A percentile compares a stretch with the other conserved stretches of the same genome.
Evolutionary conservation across 441 rosid species (phyloP).

Genomic region (Raphanus hybrid): DNA sequence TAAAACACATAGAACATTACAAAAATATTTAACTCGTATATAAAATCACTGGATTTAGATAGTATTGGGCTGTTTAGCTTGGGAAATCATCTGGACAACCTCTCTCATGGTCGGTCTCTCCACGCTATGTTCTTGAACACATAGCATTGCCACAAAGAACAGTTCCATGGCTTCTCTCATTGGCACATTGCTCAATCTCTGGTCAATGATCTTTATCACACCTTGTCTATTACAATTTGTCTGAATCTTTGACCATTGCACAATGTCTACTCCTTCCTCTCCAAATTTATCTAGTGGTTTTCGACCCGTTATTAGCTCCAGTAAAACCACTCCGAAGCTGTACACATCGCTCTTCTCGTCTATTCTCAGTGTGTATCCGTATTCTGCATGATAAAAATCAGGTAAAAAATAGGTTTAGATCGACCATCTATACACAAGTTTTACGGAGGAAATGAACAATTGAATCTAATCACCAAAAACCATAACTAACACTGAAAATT

Average conservation of each 20-base stretch:
- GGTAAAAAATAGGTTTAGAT: neutral
- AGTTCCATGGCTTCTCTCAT: conserved; percentile 72
- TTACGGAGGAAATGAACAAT: neutral
- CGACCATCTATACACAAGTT: neutral
- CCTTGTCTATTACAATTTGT: conserved; percentile 65
- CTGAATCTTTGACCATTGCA: conserved; percentile 74
- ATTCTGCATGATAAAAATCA: conserved; percentile 50
- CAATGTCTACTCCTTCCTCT: conserved; percentile 88
- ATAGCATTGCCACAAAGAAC: conserved; percentile 82
- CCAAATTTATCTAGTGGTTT: conserved; percentile 85
- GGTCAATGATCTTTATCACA: conserved; percentile 67
- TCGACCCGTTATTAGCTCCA: conserved; percentile 78
- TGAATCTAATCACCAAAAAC: neutral
- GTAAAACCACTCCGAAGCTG: conserved; percentile 82
- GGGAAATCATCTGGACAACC: conserved; percentile 76
- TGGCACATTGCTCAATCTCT: conserved; percentile 54
- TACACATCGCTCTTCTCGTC: conserved; percentile 95
- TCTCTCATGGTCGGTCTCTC: conserved; percentile 95
- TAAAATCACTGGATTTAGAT: conserved; percentile 27
- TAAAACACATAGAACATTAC: conserved; percentile 22
- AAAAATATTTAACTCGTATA: conserved; percentile 24
- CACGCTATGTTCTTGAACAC: conserved; percentile 85
- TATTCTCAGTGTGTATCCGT: conserved; percentile 80
- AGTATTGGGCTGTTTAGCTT: conserved; percentile 43
- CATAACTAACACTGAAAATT: neutral